Conservation (phyloP, 2,329 filamentous ascomycete species). For the Colletotrichum gigasporum region DNA sequence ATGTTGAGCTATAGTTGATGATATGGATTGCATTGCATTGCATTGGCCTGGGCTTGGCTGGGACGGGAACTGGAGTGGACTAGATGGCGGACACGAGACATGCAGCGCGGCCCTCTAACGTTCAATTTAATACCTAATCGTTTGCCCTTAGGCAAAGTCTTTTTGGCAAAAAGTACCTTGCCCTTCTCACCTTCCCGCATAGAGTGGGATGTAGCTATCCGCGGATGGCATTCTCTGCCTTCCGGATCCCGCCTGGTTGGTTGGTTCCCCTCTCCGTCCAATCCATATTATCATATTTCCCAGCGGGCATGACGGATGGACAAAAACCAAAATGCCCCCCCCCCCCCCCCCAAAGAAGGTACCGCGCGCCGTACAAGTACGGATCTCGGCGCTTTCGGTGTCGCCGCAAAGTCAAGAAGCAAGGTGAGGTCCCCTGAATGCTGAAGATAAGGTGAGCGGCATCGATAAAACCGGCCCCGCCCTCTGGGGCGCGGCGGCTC, state of each 20-base stretch:
- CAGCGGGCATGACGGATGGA: background rate
- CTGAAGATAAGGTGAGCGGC: background rate
- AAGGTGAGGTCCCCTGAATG: slow-evolving; percentile 9
- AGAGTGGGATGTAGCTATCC: too few relatives aligned
- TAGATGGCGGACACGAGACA: slow-evolving; percentile 7
- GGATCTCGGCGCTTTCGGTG: slow-evolving; percentile 4
- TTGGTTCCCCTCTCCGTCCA: background rate
- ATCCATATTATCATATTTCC: too few relatives aligned
- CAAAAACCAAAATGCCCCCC: background rate
- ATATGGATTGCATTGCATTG: background rate
- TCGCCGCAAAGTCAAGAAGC: background rate
- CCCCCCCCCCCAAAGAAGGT: slow-evolving; percentile 6
- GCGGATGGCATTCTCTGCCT: too few relatives aligned
- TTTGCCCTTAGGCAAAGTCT: slow-evolving; percentile 2
- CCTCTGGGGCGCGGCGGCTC: too few relatives aligned
- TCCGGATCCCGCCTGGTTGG: slow-evolving; percentile 17
- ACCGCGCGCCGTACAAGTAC: background rate
- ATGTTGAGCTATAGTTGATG: too few relatives aligned
- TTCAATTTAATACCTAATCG: background rate
- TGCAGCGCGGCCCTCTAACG: background rate
- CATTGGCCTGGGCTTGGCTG: too few relatives aligned
- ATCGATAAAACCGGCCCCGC: background rate
- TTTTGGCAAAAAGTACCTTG: background rate
- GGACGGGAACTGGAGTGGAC: too few relatives aligned
- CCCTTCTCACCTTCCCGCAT: too few relatives aligned